These are phyloP conservation scores for Hymenoscyphus albidus DNA, from an alignment of 2,329 filamentous ascomycete species.

Conservation along the genomic window DNA sequence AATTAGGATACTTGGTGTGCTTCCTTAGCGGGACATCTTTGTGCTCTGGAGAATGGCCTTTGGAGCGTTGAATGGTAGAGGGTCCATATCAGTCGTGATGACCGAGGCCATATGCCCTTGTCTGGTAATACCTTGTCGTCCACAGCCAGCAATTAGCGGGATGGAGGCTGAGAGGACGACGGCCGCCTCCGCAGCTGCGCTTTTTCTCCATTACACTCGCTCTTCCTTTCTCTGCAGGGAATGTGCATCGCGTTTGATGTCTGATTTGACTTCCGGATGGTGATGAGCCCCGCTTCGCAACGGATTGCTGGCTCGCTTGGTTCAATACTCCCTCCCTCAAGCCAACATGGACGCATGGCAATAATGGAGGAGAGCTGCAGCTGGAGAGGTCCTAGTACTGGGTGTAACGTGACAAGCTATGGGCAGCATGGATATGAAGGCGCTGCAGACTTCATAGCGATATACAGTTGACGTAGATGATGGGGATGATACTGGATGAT, in stretches of 20 bases:
- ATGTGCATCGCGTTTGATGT: neutral
- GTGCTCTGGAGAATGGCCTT: neutral
- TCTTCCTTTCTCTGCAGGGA: neutral
- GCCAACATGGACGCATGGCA: neutral
- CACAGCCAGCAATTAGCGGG: neutral
- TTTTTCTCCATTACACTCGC: neutral
- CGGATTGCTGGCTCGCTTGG: neutral
- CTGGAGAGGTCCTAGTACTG: neutral
- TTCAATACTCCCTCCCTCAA: neutral
- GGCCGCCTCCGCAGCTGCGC: neutral
- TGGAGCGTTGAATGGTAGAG: neutral
- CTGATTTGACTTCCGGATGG: neutral
- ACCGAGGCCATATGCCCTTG: neutral
- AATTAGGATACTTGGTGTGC: neutral
- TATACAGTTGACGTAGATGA: neutral
- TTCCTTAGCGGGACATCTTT: neutral
- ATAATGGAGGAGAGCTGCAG: neutral
- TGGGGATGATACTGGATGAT: neutral
- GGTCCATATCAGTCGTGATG: neutral
- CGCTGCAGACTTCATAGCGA: neutral
- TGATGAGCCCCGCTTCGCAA: neutral
- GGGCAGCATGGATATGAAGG: neutral
- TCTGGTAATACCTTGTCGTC: neutral
- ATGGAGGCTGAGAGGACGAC: constrained; percentile 4
- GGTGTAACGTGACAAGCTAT: neutral